Conservation (phyloP, 148 eudicot genomes). For the Vaccinium macrocarpon region DNA sequence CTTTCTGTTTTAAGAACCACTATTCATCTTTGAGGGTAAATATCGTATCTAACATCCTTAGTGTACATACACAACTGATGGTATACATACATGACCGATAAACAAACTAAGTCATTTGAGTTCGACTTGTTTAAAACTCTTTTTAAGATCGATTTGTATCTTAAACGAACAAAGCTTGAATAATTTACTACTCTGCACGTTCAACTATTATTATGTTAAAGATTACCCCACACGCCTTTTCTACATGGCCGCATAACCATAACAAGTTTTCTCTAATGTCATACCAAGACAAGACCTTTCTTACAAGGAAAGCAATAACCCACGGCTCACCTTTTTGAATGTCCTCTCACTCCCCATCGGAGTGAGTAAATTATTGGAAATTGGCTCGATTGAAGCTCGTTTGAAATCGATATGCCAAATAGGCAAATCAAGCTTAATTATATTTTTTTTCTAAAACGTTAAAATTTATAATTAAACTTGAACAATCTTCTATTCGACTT, state of each 20-base stretch:
- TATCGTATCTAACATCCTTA: too few relatives aligned
- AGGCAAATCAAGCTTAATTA: neutral
- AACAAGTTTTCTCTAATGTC: neutral
- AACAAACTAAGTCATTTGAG: too few relatives aligned
- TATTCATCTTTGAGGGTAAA: neutral
- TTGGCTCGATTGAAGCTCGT: neutral
- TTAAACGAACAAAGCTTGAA: too few relatives aligned
- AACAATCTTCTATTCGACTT: too few relatives aligned
- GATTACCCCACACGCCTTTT: neutral
- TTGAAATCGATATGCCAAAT: neutral
- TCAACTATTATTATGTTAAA: too few relatives aligned
- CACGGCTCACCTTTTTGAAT: neutral
- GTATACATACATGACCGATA: neutral
- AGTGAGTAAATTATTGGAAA: neutral
- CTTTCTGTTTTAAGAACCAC: neutral
- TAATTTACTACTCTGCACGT: too few relatives aligned
- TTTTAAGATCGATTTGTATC: too few relatives aligned
- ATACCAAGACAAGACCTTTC: neutral
- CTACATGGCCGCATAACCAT: neutral
- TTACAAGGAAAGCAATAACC: neutral
- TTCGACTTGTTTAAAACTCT: too few relatives aligned
- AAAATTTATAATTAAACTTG: too few relatives aligned
- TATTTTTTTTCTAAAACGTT: neutral
- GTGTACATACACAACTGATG: neutral
- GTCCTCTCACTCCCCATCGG: too few relatives aligned